Evolutionary conservation across 2,329 filamentous ascomycete species (phyloP).

Genomic region (Diaporthe destruens): DNA sequence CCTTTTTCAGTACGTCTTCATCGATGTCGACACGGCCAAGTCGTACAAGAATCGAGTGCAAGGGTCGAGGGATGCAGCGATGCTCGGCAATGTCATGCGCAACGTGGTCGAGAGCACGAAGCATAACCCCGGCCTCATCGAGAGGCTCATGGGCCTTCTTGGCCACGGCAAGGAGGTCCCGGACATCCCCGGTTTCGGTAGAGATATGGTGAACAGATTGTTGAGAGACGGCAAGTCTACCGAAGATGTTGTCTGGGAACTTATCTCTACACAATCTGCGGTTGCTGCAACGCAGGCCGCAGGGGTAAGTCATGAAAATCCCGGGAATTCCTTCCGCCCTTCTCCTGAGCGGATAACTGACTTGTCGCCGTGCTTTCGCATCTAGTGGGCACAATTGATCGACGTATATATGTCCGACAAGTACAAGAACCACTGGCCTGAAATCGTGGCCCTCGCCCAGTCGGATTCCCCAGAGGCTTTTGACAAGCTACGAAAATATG

Average conservation of each 20-base stretch:
- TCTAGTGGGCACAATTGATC: conserved; percentile 7
- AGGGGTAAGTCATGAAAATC: neutral
- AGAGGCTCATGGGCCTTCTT: conserved; percentile 8
- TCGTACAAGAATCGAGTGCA: conserved; percentile 13
- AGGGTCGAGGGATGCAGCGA: neutral
- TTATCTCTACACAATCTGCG: neutral
- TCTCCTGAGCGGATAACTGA: neutral
- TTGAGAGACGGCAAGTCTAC: neutral
- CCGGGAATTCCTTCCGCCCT: too few relatives aligned
- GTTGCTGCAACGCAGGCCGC: conserved; percentile 3
- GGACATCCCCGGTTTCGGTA: neutral
- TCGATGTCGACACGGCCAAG: conserved; percentile 1
- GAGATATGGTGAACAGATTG: neutral
- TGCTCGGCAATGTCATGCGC: neutral
- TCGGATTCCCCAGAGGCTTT: neutral
- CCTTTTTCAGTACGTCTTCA: conserved; percentile 18
- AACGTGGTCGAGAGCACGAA: conserved; percentile 5
- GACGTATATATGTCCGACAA: conserved; percentile 3
- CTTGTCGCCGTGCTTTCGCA: accelerated
- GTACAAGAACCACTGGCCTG: conserved; percentile 8
- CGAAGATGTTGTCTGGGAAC: conserved; percentile 15
- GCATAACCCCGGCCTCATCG: conserved; percentile 3
- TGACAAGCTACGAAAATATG: conserved; percentile 12
- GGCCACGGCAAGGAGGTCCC: neutral
- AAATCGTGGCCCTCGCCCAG: neutral